These are phyloP conservation scores for Cyberlindnera sargentensis DNA, from an alignment of 805 yeast genomes.

Conservation along the genomic window DNA sequence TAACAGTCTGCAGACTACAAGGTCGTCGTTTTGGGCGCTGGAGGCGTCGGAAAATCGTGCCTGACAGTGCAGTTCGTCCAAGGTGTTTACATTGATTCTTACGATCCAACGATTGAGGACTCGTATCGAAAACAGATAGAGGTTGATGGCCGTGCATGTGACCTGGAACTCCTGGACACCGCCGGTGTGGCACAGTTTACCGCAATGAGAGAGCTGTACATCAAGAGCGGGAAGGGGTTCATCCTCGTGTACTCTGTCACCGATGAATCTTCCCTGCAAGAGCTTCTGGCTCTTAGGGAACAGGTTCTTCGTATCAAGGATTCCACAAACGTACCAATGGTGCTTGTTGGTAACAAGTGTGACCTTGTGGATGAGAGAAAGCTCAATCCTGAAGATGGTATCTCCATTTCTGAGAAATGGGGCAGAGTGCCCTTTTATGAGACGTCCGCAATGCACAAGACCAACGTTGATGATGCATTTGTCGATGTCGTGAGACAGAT, in stretches of 20 bases:
- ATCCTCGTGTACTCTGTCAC: conserved; percentile 81
- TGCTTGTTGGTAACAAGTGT: conserved; percentile 85
- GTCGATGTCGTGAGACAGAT: conserved; percentile 85
- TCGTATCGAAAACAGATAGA: conserved; percentile 85
- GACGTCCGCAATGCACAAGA: conserved; percentile 84
- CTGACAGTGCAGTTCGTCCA: conserved; percentile 89
- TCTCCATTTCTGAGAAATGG: conserved; percentile 77
- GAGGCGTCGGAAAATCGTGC: conserved; percentile 96
- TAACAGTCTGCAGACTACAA: conserved; percentile 52
- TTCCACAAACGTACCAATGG: conserved; percentile 73
- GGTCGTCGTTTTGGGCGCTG: conserved; percentile 89
- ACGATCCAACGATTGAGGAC: conserved; percentile 97
- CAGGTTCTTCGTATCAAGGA: conserved; percentile 84
- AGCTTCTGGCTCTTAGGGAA: conserved; percentile 69
- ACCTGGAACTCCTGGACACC: conserved; percentile 82
- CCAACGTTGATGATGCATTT: conserved; percentile 88
- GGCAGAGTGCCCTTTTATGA: conserved; percentile 86
- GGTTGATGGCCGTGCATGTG: conserved; percentile 82
- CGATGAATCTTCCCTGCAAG: conserved; percentile 68
- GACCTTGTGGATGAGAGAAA: conserved; percentile 72
- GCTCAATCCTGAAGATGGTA: conserved; percentile 76
- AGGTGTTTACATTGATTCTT: conserved; percentile 81
- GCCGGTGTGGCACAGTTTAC: conserved; percentile 95
- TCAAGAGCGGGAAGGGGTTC: conserved; percentile 87
- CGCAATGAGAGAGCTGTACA: conserved; percentile 87